phyloP scores from a whole-genome alignment of 2,329 filamentous ascomycete genomes.

The Colletotrichum chrysophilum region DNA sequence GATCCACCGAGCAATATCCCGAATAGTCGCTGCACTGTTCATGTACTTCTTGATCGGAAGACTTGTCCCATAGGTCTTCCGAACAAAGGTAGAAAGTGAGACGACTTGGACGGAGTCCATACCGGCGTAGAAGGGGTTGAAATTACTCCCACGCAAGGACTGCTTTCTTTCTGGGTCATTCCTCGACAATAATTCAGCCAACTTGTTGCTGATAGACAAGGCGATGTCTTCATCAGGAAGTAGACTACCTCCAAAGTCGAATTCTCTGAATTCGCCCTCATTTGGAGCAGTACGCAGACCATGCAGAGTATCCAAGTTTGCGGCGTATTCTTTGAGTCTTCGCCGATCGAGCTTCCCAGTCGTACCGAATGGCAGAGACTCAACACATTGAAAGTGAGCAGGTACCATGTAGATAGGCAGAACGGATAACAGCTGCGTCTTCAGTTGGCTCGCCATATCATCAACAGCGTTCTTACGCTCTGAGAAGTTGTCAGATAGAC shows the following conservation, averaged over 20 bases:
- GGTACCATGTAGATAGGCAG: conserved; percentile 30
- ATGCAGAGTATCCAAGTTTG: not conserved
- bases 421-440: not conserved
- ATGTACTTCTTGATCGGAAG: conserved; percentile 5
- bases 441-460: not conserved
- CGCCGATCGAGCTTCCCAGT: conserved; percentile 27
- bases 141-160: not conserved
- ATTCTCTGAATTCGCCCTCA: not conserved
- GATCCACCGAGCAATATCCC: conserved; percentile 1
- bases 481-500: not conserved
- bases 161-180: not conserved
- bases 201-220: not conserved
- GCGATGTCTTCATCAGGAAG: not conserved
- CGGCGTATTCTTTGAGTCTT: not conserved
- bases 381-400: conserved; percentile 12
- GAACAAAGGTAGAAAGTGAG: not conserved
- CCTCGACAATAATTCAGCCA: not conserved
- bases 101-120: conserved; percentile 19
- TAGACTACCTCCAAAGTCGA: not conserved
- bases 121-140: conserved; percentile 10
- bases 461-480: not conserved
- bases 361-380: conserved; percentile 14
- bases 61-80: not conserved
- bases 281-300: not conserved
- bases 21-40: conserved; percentile 1